Evolutionary conservation across 495 filamentous ascomycete species (phyloP).

Genomic region (Penicillium egyptiacum): DNA sequence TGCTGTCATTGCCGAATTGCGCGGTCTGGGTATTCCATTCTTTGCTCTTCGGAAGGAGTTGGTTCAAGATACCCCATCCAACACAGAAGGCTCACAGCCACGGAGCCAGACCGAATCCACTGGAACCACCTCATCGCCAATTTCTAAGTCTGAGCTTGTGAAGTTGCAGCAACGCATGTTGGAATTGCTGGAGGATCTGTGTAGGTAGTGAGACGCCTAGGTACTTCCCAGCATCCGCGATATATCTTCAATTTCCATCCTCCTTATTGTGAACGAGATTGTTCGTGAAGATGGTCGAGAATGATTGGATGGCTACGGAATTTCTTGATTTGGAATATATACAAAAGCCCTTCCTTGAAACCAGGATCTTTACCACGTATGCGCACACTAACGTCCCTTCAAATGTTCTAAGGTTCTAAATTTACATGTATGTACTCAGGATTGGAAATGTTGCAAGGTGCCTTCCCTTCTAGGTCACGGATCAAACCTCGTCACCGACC

Average conservation of each 20-base stretch:
- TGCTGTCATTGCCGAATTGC: slow-evolving; percentile 55
- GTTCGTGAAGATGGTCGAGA: not conserved
- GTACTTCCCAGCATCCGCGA: not conserved
- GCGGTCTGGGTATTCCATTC: slow-evolving; percentile 62
- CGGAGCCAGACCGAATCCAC: slow-evolving; percentile 3
- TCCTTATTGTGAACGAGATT: not conserved
- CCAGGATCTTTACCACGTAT: not conserved
- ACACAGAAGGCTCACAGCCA: not conserved
- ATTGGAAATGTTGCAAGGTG: too few relatives aligned
- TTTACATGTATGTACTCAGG: too few relatives aligned
- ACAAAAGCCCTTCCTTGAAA: not conserved
- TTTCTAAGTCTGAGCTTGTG: slow-evolving; percentile 48
- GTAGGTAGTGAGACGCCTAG: slow-evolving; percentile 39
- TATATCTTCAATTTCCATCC: not conserved
- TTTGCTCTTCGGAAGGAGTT: slow-evolving; percentile 53
- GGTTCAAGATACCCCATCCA: slow-evolving; percentile 24
- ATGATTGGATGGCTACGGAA: not conserved
- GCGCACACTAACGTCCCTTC: not conserved
- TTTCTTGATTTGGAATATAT: not conserved
- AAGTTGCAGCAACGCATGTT: slow-evolving; percentile 60
- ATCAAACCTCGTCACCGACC: too few relatives aligned
- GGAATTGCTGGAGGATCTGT: slow-evolving; percentile 61
- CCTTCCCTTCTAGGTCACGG: too few relatives aligned
- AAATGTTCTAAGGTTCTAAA: too few relatives aligned
- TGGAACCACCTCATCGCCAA: slow-evolving; percentile 10